Percentiles rank a stretch among this genome's conserved stretches.
phyloP scores from a whole-genome alignment of 2,329 filamentous ascomycete species.

The Aureobasidium melanogenum region DNA sequence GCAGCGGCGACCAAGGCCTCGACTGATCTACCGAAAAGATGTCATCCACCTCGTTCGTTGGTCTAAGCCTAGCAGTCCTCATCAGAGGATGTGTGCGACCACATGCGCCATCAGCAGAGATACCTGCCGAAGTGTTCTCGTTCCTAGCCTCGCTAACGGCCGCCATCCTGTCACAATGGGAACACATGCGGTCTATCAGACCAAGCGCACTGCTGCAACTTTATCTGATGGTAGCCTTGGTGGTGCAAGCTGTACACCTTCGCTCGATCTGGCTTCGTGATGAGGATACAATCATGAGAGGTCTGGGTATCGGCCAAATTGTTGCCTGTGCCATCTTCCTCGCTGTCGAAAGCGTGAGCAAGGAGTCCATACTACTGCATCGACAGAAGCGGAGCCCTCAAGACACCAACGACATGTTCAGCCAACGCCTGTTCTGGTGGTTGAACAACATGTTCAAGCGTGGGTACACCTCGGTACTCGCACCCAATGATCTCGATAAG shows the following conservation, averaged over 20 bases:
- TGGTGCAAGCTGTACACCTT: slow-evolving; percentile 21
- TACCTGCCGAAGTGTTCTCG: slow-evolving; percentile 20
- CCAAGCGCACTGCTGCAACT: slow-evolving; percentile 24
- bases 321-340: slow-evolving; percentile 19
- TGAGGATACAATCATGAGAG: slow-evolving; percentile 14
- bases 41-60: slow-evolving; percentile 16
- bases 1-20: too few relatives aligned
- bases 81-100: slow-evolving; percentile 12
- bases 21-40: neutral
- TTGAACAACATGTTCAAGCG: slow-evolving; percentile 27
- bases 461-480: slow-evolving; percentile 20
- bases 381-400: slow-evolving; percentile 24
- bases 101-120: slow-evolving; percentile 15
- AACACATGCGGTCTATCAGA: slow-evolving; percentile 21
- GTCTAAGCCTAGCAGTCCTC: slow-evolving; percentile 18
- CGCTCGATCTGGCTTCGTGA: slow-evolving; percentile 22
- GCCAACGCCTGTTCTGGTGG: slow-evolving; percentile 29
- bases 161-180: slow-evolving; percentile 19
- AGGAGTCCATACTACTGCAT: slow-evolving; percentile 18
- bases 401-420: slow-evolving; percentile 29
- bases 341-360: slow-evolving; percentile 23
- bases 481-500: slow-evolving; percentile 19
- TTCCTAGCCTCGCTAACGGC: slow-evolving; percentile 18
- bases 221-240: slow-evolving; percentile 21
- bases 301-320: slow-evolving; percentile 17